phyloP scores from a whole-genome alignment of 306 rosid genomes.

The Cicer pinnatifidum region DNA sequence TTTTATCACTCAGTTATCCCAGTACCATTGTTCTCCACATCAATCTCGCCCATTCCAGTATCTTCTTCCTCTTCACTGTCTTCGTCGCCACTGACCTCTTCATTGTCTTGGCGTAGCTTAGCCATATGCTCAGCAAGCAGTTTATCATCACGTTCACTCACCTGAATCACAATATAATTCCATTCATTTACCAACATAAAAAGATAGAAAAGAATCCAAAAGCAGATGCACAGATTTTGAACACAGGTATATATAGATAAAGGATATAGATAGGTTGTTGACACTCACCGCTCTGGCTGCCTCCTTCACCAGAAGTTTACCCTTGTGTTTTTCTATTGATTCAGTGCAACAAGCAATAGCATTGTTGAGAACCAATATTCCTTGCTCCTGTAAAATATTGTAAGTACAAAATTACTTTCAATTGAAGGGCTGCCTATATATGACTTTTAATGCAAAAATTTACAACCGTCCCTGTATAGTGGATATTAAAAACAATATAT shows the following conservation, averaged over 20 bases:
- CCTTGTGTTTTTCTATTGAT: conserved; percentile 83
- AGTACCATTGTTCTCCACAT: conserved; percentile 73
- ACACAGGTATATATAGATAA: not conserved
- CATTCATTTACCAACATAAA: not conserved
- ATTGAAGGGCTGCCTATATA: not conserved
- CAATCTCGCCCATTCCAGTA: conserved; percentile 91
- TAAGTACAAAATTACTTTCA: conserved; percentile 30
- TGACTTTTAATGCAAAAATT: not conserved
- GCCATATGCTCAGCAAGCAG: conserved; percentile 85
- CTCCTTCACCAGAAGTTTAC: conserved; percentile 87
- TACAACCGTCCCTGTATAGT: conserved; percentile 7
- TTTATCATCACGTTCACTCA: conserved; percentile 91
- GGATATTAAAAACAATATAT: not conserved
- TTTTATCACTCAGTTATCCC: conserved; percentile 63
- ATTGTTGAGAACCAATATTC: conserved; percentile 71
- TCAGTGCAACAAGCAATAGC: conserved; percentile 78
- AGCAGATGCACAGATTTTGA: conserved; percentile 9
- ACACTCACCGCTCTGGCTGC: conserved; percentile 92
- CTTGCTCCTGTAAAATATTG: conserved; percentile 75
- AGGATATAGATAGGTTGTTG: conserved; percentile 24
- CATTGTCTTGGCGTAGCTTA: conserved; percentile 77
- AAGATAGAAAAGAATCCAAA: conserved; percentile 30
- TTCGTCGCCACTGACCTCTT: conserved; percentile 80
- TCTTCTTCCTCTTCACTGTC: conserved; percentile 97
- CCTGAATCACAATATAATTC: conserved; percentile 52